Evolutionary conservation across 768 basidiomycete genomes (phyloP).

Genomic region (Russula virescens): DNA sequence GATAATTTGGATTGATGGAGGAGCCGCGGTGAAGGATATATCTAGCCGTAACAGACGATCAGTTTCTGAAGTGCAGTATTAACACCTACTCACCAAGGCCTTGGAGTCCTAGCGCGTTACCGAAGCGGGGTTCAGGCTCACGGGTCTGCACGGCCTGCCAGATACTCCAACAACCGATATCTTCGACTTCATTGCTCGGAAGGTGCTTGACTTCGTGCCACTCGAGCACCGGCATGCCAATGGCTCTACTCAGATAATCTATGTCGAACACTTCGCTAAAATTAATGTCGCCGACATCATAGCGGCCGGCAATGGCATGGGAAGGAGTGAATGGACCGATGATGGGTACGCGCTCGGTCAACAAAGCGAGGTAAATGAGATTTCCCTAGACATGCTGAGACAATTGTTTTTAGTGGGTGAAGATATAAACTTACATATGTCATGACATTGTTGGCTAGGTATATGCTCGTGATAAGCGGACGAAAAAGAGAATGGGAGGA

Average conservation of each 20-base stretch:
- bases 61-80: neutral
- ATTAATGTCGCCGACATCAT: constrained; percentile 29
- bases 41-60: constrained; percentile 24
- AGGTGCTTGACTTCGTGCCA: constrained; percentile 40
- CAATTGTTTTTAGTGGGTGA: neutral
- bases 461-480: neutral
- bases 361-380: constrained; percentile 37
- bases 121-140: constrained; percentile 28
- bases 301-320: constrained; percentile 30
- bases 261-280: constrained; percentile 43
- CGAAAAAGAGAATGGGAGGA: neutral
- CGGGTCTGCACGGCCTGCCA: constrained; percentile 35
- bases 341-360: constrained; percentile 38
- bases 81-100: constrained; percentile 29
- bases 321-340: constrained; percentile 38
- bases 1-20: constrained; percentile 31
- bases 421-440: constrained; percentile 44
- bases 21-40: constrained; percentile 35
- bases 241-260: constrained; percentile 32
- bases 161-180: constrained; percentile 40
- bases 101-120: constrained; percentile 28
- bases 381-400: constrained; percentile 29
- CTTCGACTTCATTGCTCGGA: constrained; percentile 31
- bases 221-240: constrained; percentile 36
- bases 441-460: constrained; percentile 69